Evolutionary conservation across 164 flowering plant species (phyloP).

Genomic region (Vitis rotundifolia): DNA sequence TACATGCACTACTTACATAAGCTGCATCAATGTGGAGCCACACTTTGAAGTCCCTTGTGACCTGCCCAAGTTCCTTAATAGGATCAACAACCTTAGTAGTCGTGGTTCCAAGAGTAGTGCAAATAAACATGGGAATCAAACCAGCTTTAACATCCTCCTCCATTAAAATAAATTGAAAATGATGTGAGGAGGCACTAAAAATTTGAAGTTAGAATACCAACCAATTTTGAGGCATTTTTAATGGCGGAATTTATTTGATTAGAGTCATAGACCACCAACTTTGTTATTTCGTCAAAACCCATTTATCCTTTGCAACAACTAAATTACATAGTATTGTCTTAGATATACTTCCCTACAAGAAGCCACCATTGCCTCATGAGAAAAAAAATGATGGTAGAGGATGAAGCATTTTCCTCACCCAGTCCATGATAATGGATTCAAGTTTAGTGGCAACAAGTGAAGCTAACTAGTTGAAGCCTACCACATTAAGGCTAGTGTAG

Average conservation of each 20-base stretch:
- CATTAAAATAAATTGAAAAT: constrained; percentile 1
- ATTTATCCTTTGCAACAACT: constrained; percentile 20
- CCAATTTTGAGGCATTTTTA: constrained; percentile 20
- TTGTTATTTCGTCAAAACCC: constrained; percentile 9
- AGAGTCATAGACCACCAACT: constrained; percentile 19
- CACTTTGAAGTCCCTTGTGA: constrained; percentile 1
- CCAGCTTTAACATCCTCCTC: constrained; percentile 10
- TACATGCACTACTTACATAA: constrained; percentile 15
- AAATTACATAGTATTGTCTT: constrained; percentile 20
- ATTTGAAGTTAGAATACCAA: constrained; percentile 17
- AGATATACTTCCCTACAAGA: constrained; percentile 18
- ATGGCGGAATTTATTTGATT: constrained; percentile 22
- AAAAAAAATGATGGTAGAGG: constrained; percentile 15
- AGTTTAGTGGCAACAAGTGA: constrained; percentile 31
- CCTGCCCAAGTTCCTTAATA: constrained; percentile 3
- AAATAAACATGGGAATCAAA: constrained; percentile 14
- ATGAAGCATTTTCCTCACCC: constrained; percentile 22
- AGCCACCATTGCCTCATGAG: constrained; percentile 23
- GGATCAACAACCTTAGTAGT: constrained; percentile 19
- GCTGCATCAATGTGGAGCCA: no score
- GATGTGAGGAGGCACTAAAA: constrained; percentile 7
- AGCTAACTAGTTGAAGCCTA: constrained; percentile 27
- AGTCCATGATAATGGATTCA: constrained; percentile 21
- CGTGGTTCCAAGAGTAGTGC: constrained; percentile 23
- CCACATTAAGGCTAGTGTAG: constrained; percentile 21